Evolutionary conservation across 805 yeast genomes (phyloP).

Genomic region (Millerozyma miso): DNA sequence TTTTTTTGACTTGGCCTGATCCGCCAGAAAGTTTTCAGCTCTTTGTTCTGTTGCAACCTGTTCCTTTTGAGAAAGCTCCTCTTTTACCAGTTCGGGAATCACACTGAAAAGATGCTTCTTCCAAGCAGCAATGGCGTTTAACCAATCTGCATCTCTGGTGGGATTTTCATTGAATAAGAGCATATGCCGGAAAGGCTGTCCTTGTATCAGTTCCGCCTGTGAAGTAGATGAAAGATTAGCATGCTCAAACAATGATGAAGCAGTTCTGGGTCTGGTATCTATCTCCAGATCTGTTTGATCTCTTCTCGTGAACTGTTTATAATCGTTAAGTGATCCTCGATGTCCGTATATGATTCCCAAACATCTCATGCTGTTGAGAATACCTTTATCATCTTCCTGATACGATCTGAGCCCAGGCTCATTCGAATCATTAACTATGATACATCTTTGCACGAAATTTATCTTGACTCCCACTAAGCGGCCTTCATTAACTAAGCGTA

Average conservation of each 20-base stretch:
- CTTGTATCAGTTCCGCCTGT: background rate
- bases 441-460: constrained; percentile 22
- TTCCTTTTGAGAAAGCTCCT: constrained; percentile 31
- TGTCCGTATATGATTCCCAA: background rate
- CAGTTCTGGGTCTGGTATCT: constrained; percentile 6
- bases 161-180: constrained; percentile 5
- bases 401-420: background rate
- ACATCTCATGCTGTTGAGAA: constrained; percentile 4
- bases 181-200: background rate
- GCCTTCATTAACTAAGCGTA: constrained; percentile 28
- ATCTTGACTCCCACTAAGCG: constrained; percentile 22
- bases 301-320: background rate
- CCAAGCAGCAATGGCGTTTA: constrained; percentile 9
- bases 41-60: constrained; percentile 31
- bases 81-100: constrained; percentile 24
- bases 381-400: constrained; percentile 4
- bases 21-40: constrained; percentile 13
- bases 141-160: constrained; percentile 6
- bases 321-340: background rate
- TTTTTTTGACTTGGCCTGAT: background rate
- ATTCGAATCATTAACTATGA: constrained; percentile 9
- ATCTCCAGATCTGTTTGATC: constrained; percentile 10
- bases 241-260: background rate
- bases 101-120: constrained; percentile 16
- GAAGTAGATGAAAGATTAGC: background rate